Evolutionary conservation across 306 rosid genomes (phyloP).

Genomic region (Cicer chorassanicum): DNA sequence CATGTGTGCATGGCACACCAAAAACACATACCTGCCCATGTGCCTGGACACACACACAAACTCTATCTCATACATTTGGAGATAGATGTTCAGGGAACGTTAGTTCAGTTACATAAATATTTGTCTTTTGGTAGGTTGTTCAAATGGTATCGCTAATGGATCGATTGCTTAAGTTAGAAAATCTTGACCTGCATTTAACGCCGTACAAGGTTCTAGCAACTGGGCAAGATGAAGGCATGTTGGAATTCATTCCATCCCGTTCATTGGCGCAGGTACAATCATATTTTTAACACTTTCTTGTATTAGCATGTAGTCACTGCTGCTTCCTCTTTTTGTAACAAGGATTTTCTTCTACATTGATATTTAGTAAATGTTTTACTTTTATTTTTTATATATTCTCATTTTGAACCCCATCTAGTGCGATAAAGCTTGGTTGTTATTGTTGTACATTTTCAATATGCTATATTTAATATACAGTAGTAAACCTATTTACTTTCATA

Average conservation of each 20-base stretch:
- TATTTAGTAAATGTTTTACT: conserved; percentile 1
- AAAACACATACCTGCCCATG: conserved; percentile 9
- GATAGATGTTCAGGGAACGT: conserved; percentile 33
- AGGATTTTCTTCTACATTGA: conserved; percentile 31
- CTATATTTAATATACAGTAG: neutral
- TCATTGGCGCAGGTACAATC: conserved; percentile 78
- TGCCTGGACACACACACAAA: neutral
- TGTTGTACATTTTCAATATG: neutral
- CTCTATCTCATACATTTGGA: conserved; percentile 10
- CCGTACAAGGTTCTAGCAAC: conserved; percentile 96
- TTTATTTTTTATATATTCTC: neutral
- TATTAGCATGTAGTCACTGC: conserved; percentile 30
- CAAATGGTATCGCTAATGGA: conserved; percentile 99
- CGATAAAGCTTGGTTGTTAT: neutral
- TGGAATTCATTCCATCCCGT: conserved; percentile 92
- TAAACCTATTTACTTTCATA: conserved; percentile 35
- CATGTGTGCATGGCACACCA: conserved; percentile 13
- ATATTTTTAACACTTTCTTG: conserved; percentile 16
- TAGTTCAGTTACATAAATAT: conserved; percentile 41
- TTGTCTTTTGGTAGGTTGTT: conserved; percentile 72
- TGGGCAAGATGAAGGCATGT: conserved; percentile 99
- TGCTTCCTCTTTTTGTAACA: conserved; percentile 31
- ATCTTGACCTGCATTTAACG: conserved; percentile 90
- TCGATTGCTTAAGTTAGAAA: conserved; percentile 88
- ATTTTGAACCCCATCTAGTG: neutral